Conservation (phyloP, 2,329 filamentous ascomycete genomes). For the Talaromyces atroroseus region DNA sequence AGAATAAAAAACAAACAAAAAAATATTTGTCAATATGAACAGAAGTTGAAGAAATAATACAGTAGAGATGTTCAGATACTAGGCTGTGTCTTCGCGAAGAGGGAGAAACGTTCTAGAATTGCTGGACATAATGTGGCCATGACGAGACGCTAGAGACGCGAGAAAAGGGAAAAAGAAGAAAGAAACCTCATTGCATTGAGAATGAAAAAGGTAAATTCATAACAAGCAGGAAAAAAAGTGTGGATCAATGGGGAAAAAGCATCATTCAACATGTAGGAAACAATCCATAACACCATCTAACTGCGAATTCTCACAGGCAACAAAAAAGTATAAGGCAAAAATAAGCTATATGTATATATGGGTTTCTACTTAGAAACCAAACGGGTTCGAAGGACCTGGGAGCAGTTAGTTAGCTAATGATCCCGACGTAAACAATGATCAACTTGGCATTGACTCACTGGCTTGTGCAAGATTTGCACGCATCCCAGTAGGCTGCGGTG, state of each 20-base stretch:
- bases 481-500: slow-evolving; percentile 79
- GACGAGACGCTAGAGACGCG: slow-evolving; percentile 11
- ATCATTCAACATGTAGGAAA: slow-evolving; percentile 5
- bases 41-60: background rate
- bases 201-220: slow-evolving; percentile 5
- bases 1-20: background rate
- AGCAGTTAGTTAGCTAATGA: slow-evolving; percentile 14
- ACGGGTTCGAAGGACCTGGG: slow-evolving; percentile 64
- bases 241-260: background rate
- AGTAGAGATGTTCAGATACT: background rate
- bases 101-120: slow-evolving; percentile 6
- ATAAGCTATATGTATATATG: slow-evolving; percentile 4
- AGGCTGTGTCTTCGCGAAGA: background rate
- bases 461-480: slow-evolving; percentile 89
- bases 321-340: slow-evolving; percentile 5
- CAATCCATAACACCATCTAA: slow-evolving; percentile 10
- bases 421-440: slow-evolving; percentile 13
- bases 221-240: slow-evolving; percentile 1
- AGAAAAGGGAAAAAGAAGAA: background rate
- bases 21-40: background rate
- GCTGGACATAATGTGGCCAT: background rate
- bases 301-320: background rate
- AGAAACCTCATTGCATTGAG: slow-evolving; percentile 7
- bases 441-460: slow-evolving; percentile 59
- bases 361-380: slow-evolving; percentile 52